A percentile compares a stretch with the other conserved stretches of the same genome.
Evolutionary conservation across 2,329 filamentous ascomycete genomes (phyloP).

Genomic region (Aschersonia sp.): DNA sequence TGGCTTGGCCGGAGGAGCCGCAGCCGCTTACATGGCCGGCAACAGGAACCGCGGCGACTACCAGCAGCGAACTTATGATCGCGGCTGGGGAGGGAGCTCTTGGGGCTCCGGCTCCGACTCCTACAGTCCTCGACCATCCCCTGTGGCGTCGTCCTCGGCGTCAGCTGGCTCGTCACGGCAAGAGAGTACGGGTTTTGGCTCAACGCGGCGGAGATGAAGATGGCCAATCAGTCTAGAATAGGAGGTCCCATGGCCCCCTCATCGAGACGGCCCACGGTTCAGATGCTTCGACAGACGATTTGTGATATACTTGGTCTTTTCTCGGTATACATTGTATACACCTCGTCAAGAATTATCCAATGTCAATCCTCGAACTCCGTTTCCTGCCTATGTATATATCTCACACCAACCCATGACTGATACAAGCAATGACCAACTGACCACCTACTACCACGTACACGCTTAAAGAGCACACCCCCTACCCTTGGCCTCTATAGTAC

Average conservation of each 20-base stretch:
- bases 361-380: constrained; percentile 1
- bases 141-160: constrained; percentile 16
- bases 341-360: background rate
- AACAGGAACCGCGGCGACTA: constrained; percentile 24
- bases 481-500: constrained; percentile 10
- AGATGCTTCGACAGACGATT: too few relatives aligned
- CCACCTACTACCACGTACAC: constrained; percentile 9
- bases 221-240: background rate
- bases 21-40: constrained; percentile 51
- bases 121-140: constrained; percentile 10
- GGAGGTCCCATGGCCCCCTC: too few relatives aligned
- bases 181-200: constrained; percentile 61
- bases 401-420: background rate
- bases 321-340: background rate
- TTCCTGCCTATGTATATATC: constrained; percentile 2
- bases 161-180: constrained; percentile 32
- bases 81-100: constrained; percentile 15
- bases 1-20: constrained; percentile 52
- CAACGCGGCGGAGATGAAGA: constrained; percentile 41
- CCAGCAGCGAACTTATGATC: constrained; percentile 9
- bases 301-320: background rate
- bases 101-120: constrained; percentile 9
- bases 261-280: too few relatives aligned
- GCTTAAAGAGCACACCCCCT: background rate
- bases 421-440: background rate